A percentile compares a stretch with the other conserved stretches of the same genome.
Evolutionary conservation across 176 grass and related monocot species (phyloP).

Genomic region (barley (Hordeum vulgare)): MorexV3_pseudomolecules_assembly NC_058524.1:14101484-14101983

Average conservation of each 20-base stretch:
- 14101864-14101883: neutral
- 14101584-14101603: slow-evolving; percentile 44
- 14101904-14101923: neutral
- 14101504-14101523: slow-evolving; percentile 37
- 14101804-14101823: too few relatives aligned
- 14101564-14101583: slow-evolving; percentile 38
- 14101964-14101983: neutral
- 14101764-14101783: too few relatives aligned
- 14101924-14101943: neutral
- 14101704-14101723: too few relatives aligned
- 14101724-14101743: too few relatives aligned
- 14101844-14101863: too few relatives aligned
- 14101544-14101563: slow-evolving; percentile 35
- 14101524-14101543: slow-evolving; percentile 47
- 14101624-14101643: neutral
- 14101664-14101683: neutral
- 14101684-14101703: too few relatives aligned
- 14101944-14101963: neutral
- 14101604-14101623: slow-evolving; percentile 57
- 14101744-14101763: too few relatives aligned
- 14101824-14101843: too few relatives aligned
- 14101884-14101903: neutral
- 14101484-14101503: slow-evolving; percentile 59
- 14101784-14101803: too few relatives aligned
- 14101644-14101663: neutral